Evolutionary conservation across 2,329 filamentous ascomycete genomes (phyloP).

Genomic region (Talaromyces pinophilus): DNA sequence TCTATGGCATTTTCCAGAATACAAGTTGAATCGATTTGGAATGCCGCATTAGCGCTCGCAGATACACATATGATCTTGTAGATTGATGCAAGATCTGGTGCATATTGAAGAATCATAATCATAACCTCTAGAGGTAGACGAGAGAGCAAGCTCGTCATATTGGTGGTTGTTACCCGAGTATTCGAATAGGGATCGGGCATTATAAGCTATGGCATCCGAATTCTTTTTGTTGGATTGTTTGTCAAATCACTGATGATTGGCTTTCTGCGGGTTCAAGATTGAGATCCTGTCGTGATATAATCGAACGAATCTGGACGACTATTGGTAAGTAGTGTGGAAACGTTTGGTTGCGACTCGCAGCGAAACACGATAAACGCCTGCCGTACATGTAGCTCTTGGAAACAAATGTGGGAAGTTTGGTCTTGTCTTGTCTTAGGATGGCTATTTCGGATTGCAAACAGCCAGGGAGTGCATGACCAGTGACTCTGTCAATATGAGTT

Average conservation of each 20-base stretch:
- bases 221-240: background rate
- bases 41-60: conserved; percentile 9
- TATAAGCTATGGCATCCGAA: background rate
- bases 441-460: background rate
- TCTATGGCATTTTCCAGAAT: conserved; percentile 18
- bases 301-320: background rate
- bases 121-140: conserved; percentile 16
- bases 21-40: background rate
- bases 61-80: conserved; percentile 15
- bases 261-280: background rate
- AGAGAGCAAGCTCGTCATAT: background rate
- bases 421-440: background rate
- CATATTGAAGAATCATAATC: background rate
- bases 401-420: background rate
- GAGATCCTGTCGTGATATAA: background rate
- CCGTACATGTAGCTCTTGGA: background rate
- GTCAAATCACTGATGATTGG: background rate
- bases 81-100: background rate
- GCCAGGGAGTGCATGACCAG: background rate
- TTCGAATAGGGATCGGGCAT: background rate
- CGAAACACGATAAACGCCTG: background rate
- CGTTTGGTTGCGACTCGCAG: background rate
- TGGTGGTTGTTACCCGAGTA: background rate
- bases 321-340: background rate
- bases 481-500: background rate